Evolutionary conservation across 371 early-diverging fungal genomes (phyloP).

Genomic region (Mortierella sp.): DNA sequence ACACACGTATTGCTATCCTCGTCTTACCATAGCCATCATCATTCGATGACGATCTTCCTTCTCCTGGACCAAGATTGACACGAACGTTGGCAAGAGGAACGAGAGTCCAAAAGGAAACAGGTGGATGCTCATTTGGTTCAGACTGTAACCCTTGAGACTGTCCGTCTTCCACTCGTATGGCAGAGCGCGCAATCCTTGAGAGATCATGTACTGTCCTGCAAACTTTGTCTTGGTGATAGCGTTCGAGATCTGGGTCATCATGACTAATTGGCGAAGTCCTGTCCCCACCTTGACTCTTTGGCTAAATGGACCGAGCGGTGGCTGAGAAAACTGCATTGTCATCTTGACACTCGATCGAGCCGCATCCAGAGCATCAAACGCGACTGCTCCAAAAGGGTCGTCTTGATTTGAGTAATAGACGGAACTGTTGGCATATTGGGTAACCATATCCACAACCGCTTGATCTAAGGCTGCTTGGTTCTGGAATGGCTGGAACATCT

Average conservation of each 20-base stretch:
- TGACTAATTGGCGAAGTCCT: constrained; percentile 37
- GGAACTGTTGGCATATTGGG: background rate
- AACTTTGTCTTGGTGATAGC: constrained; percentile 38
- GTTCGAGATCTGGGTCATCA: constrained; percentile 30
- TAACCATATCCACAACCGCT: constrained; percentile 4
- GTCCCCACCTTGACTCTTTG: background rate
- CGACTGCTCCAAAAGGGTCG: constrained; percentile 24
- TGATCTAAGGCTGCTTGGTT: constrained; percentile 15
- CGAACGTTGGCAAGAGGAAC: constrained; percentile 79
- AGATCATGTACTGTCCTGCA: constrained; percentile 23
- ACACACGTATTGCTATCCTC: no score
- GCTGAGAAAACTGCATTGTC: constrained; percentile 39
- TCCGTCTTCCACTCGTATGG: constrained; percentile 22
- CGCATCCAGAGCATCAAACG: constrained; percentile 14
- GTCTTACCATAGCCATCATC: constrained; percentile 77
- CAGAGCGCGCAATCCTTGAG: constrained; percentile 36
- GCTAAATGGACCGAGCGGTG: background rate
- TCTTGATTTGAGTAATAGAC: background rate
- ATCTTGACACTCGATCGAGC: constrained; percentile 11
- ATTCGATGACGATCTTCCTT: constrained; percentile 75
- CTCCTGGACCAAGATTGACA: constrained; percentile 71
- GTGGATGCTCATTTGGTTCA: constrained; percentile 12
- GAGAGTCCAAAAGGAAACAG: constrained; percentile 57
- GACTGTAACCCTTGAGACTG: background rate
- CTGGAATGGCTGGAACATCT: constrained; percentile 4